Conservation (phyloP, 495 filamentous ascomycete genomes). For the Trichocladium antarcticum region DNA sequence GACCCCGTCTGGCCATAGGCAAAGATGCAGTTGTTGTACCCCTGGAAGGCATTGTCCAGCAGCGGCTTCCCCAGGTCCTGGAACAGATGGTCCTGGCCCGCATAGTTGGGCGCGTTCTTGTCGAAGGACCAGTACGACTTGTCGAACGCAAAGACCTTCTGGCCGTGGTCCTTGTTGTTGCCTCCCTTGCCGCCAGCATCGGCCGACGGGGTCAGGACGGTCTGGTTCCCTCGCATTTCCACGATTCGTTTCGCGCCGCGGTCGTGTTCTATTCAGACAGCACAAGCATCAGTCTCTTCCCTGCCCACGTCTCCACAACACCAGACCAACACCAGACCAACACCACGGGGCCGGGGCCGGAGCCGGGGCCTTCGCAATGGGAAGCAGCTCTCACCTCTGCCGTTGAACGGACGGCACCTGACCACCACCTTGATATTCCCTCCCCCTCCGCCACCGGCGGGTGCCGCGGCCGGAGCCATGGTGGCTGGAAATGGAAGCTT, state of each 20-base stretch:
- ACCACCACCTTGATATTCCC: constrained; percentile 99
- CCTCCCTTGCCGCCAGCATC: constrained; percentile 46
- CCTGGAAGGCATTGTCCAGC: constrained; percentile 95
- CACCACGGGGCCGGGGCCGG: too few relatives aligned
- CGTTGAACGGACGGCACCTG: constrained; percentile 82
- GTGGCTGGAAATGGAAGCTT: constrained; percentile 13
- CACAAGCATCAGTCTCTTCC: neutral
- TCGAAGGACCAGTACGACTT: constrained; percentile 97
- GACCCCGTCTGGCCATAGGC: constrained; percentile 98
- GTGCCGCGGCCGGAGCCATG: constrained; percentile 55
- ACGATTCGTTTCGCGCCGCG: constrained; percentile 94
- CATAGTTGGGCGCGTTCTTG: constrained; percentile 66
- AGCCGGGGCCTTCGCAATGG: too few relatives aligned
- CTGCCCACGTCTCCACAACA: neutral
- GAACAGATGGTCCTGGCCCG: constrained; percentile 82
- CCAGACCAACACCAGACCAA: neutral
- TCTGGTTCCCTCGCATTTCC: constrained; percentile 88
- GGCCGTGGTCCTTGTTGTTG: constrained; percentile 54
- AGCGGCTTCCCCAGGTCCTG: constrained; percentile 79
- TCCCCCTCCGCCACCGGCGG: constrained; percentile 64
- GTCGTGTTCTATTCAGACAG: constrained; percentile 60
- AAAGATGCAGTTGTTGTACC: constrained; percentile 99
- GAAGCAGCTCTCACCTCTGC: constrained; percentile 57
- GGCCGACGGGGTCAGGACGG: constrained; percentile 67
- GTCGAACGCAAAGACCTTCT: constrained; percentile 91